A percentile compares a stretch with the other conserved stretches of the same genome.
phyloP scores from a whole-genome alignment of 208 protist species.

The Leptomonas seymouri region DNA sequence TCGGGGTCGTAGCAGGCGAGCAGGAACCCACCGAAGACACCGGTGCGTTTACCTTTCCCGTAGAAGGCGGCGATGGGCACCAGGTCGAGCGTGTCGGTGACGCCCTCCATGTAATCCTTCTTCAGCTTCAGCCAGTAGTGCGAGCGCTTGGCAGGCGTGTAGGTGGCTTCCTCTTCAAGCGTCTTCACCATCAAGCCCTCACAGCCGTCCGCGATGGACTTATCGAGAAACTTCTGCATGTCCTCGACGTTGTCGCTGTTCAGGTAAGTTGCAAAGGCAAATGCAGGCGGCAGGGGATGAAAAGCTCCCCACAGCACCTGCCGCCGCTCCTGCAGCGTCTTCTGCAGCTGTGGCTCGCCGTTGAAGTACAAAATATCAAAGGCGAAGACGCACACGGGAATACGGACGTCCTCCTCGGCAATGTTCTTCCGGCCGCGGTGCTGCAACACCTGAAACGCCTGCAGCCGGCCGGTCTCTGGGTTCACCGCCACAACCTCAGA shows the following conservation, averaged over 20 bases:
- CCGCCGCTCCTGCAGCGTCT: conserved; percentile 87
- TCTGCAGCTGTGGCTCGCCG: conserved; percentile 87
- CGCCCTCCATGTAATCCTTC: conserved; percentile 99
- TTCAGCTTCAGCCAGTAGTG: conserved; percentile 99
- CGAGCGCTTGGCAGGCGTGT: conserved; percentile 97
- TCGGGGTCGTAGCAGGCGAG: conserved; percentile 98
- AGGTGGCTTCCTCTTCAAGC: conserved; percentile 92
- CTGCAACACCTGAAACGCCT: conserved; percentile 96
- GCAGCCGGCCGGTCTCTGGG: conserved; percentile 82
- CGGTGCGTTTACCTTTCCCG: conserved; percentile 98
- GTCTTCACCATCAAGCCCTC: conserved; percentile 99
- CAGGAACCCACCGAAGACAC: conserved; percentile 98
- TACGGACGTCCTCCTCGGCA: conserved; percentile 87
- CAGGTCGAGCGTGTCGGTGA: conserved; percentile 98
- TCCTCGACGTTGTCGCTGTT: conserved; percentile 93
- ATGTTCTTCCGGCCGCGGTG: conserved; percentile 94
- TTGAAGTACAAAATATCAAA: conserved; percentile 99
- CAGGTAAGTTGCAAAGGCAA: conserved; percentile 90
- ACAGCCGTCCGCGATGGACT: conserved; percentile 90
- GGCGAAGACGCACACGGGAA: conserved; percentile 98
- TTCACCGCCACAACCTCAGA: conserved; percentile 98
- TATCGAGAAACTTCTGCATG: conserved; percentile 95
- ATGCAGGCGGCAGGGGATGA: conserved; percentile 72
- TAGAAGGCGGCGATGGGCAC: conserved; percentile 98
- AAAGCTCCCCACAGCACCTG: conserved; percentile 68